phyloP scores from a whole-genome alignment of 805 yeast species.

The Candida bentonensis region DNA sequence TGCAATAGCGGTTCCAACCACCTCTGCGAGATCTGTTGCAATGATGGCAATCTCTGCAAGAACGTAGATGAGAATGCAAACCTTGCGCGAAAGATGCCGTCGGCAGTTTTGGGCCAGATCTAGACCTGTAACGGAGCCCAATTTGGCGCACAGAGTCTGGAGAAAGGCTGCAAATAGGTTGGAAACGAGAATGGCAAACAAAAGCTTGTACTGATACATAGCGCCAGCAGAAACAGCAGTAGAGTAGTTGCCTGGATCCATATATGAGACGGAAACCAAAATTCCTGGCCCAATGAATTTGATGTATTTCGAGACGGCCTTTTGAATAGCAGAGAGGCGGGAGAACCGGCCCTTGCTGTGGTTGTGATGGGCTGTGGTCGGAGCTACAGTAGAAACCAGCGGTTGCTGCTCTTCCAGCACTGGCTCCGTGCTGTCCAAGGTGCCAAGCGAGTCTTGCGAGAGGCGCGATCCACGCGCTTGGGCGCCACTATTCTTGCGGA shows the following conservation, averaged over 20 bases:
- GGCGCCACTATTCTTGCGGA: too few relatives aligned
- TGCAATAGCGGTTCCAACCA: slow-evolving; percentile 84
- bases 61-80: slow-evolving; percentile 48
- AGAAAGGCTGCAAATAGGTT: slow-evolving; percentile 72
- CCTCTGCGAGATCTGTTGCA: slow-evolving; percentile 89
- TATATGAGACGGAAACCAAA: slow-evolving; percentile 78
- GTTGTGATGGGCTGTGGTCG: too few relatives aligned
- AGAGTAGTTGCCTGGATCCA: slow-evolving; percentile 90
- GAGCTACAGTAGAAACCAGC: too few relatives aligned
- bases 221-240: slow-evolving; percentile 88
- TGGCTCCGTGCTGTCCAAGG: too few relatives aligned
- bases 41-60: slow-evolving; percentile 79
- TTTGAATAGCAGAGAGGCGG: neutral
- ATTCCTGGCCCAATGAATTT: slow-evolving; percentile 79
- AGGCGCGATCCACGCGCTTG: too few relatives aligned
- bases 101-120: slow-evolving; percentile 81
- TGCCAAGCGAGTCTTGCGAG: too few relatives aligned
- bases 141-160: slow-evolving; percentile 69
- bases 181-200: slow-evolving; percentile 62
- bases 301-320: slow-evolving; percentile 35
- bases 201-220: slow-evolving; percentile 52
- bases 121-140: slow-evolving; percentile 82
- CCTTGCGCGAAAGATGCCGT: slow-evolving; percentile 49
- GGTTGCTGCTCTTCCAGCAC: too few relatives aligned
- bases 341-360: too few relatives aligned